Evolutionary conservation across 495 filamentous ascomycete genomes (phyloP).

Genomic region (Tuber borchii): DNA sequence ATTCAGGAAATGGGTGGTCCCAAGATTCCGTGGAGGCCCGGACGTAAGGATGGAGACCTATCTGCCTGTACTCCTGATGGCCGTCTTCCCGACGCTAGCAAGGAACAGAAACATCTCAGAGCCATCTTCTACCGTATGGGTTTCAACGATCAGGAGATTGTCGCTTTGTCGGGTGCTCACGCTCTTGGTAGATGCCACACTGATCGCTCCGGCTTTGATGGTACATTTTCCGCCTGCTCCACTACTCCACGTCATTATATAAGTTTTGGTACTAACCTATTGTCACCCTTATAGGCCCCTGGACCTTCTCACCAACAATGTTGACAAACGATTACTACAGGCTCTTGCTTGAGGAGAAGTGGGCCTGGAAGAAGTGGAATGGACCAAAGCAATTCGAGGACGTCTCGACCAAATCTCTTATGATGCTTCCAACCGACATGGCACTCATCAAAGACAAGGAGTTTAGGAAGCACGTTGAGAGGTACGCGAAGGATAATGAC

Average conservation of each 20-base stretch:
- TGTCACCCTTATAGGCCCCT: constrained; percentile 53
- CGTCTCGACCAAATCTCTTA: constrained; percentile 72
- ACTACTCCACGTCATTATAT: background rate
- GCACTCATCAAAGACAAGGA: constrained; percentile 79
- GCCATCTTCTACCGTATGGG: constrained; percentile 96
- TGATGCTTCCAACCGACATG: constrained; percentile 96
- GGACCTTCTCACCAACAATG: constrained; percentile 92
- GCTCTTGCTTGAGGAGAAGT: constrained; percentile 84
- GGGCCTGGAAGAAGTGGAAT: constrained; percentile 88
- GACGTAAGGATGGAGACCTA: constrained; percentile 75
- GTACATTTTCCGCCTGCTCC: constrained; percentile 13
- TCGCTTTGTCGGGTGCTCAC: constrained; percentile 83
- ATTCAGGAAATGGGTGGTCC: constrained; percentile 96
- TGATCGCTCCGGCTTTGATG: constrained; percentile 79
- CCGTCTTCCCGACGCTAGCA: constrained; percentile 80
- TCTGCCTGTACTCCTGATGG: constrained; percentile 88
- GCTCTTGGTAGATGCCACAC: constrained; percentile 88
- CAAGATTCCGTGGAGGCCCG: constrained; percentile 79
- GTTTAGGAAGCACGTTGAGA: constrained; percentile 77
- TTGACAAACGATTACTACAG: constrained; percentile 92
- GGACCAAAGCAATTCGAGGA: constrained; percentile 65
- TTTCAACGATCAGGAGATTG: constrained; percentile 95
- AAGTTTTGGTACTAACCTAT: constrained; percentile 2
- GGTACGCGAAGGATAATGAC: constrained; percentile 86
- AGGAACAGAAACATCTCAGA: constrained; percentile 77